These are phyloP conservation scores for Pseudocercospora cruenta DNA, from an alignment of 2,329 filamentous ascomycete species.

Conservation along the genomic window DNA sequence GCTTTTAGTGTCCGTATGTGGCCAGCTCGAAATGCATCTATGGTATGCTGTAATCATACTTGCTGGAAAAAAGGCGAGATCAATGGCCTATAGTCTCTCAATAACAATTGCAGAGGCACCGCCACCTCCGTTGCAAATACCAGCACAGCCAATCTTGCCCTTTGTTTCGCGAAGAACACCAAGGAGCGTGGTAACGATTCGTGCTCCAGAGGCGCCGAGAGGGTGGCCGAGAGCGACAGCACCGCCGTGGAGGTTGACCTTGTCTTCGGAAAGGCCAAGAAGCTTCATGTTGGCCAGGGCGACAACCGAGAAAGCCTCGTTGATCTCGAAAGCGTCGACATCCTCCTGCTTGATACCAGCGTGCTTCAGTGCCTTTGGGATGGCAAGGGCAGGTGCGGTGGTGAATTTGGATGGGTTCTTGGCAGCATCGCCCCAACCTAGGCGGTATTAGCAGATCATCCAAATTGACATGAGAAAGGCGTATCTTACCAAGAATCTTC, in stretches of 20 bases:
- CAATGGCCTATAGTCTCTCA: conserved; percentile 55
- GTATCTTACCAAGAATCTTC: conserved; percentile 73
- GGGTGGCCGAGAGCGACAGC: conserved; percentile 96
- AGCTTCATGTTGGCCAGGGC: conserved; percentile 96
- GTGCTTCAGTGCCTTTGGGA: conserved; percentile 97
- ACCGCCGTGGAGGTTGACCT: conserved; percentile 94
- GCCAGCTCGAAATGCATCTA: neutral
- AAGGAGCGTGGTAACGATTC: conserved; percentile 87
- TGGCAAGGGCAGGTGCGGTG: conserved; percentile 86
- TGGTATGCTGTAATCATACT: neutral
- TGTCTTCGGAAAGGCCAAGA: conserved; percentile 74
- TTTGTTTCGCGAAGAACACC: conserved; percentile 88
- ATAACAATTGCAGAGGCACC: conserved; percentile 93
- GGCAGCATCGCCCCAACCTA: conserved; percentile 87
- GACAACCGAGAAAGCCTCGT: conserved; percentile 98
- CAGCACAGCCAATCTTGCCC: conserved; percentile 89
- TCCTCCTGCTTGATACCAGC: conserved; percentile 77
- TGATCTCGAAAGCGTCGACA: conserved; percentile 96
- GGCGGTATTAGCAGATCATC: neutral
- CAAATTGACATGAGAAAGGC: neutral
- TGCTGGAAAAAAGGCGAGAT: neutral
- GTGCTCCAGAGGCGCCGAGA: conserved; percentile 88
- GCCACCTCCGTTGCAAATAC: conserved; percentile 97
- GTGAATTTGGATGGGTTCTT: conserved; percentile 94
- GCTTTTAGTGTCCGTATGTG: neutral